Evolutionary conservation across 1,284 basidiomycete genomes (phyloP), one percentile per base, ranked within the genome.

Genomic region (Jaminaea rosea): DNA sequence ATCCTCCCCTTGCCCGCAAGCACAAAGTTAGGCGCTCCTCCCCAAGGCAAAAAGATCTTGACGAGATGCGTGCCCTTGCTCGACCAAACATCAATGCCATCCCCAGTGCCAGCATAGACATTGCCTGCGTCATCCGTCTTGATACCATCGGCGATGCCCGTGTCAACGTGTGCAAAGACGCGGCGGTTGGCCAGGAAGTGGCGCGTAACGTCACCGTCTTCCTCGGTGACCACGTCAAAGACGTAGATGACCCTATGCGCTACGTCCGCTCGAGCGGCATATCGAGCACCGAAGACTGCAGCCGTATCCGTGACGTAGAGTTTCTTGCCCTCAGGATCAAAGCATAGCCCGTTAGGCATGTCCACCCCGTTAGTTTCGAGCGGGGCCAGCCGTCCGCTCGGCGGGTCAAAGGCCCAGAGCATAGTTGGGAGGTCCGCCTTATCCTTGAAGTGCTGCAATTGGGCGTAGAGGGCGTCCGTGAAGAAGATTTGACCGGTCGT

Each of bases 301-400:
- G 55, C 62, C 17, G 58, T 59, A 23, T 77, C 81, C 54, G 73
- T 83, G 80, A 88, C 76, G 62, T 84, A 88, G 3, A 81, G 83
- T 17, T 77, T 81, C 44, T 75, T 79, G 15, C 84, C 84, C 55
- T 86, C 82, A 1, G 78, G 75, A 6, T 80, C 80, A 67, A 88
- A 85, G 0, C 83, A 83, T 31, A 88, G 79, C 0, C 85, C 85
- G 69, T 84, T 83, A 47, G 78, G 73, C 53, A 71, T 64, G 41
- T 65, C 53, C 62, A 86, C 83, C 27, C 81, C 82, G 56, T n/a
- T n/a, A n/a, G 85, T 84, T 0, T 85, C 84, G 2, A 86, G 82
- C 2, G 84, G 83, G 4, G 80, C 79, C 2, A 88, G 79, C 15
- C 78, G 74, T 8, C 84, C 79, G 0, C 81, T 84, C 8, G 6